Conservation (phyloP, 768 basidiomycete species). For the Lentinula boryana region DNA sequence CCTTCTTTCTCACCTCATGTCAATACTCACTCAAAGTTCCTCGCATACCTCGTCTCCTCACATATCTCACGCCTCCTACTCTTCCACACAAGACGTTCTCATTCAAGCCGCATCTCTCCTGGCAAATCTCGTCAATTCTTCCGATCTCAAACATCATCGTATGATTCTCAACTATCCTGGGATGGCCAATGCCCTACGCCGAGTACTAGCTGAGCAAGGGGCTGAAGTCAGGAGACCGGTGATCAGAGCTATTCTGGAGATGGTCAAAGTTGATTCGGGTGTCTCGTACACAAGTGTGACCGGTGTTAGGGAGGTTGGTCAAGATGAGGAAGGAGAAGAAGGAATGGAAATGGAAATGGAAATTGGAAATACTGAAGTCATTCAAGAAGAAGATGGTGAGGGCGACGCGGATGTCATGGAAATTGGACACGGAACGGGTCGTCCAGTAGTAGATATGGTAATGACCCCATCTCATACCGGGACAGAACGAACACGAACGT, state of each 20-base stretch:
- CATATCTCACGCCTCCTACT: not conserved
- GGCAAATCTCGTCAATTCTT: conserved; percentile 65
- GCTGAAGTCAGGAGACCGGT: conserved; percentile 56
- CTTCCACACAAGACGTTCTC: conserved; percentile 11
- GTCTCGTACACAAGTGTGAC: conserved; percentile 23
- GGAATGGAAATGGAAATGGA: not conserved
- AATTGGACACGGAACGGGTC: not conserved
- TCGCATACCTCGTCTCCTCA: not conserved
- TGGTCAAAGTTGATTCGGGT: conserved; percentile 25
- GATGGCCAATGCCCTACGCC: conserved; percentile 49
- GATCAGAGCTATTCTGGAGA: conserved; percentile 50
- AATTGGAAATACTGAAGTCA: not conserved
- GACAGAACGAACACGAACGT: not conserved
- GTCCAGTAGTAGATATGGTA: not conserved
- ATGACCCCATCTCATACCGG: not conserved
- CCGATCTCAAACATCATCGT: conserved; percentile 36
- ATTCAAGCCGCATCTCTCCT: conserved; percentile 51
- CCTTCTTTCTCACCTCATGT: not conserved
- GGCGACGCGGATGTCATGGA: conserved; percentile 3
- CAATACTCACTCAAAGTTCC: not conserved
- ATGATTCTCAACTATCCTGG: conserved; percentile 44
- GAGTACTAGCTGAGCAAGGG: conserved; percentile 53
- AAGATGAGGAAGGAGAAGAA: conserved; percentile 15
- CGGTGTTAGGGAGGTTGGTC: conserved; percentile 11
- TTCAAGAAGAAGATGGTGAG: conserved; percentile 21